Conservation (phyloP, 495 filamentous ascomycete genomes). For the Talaromyces trachyspermus region DNA sequence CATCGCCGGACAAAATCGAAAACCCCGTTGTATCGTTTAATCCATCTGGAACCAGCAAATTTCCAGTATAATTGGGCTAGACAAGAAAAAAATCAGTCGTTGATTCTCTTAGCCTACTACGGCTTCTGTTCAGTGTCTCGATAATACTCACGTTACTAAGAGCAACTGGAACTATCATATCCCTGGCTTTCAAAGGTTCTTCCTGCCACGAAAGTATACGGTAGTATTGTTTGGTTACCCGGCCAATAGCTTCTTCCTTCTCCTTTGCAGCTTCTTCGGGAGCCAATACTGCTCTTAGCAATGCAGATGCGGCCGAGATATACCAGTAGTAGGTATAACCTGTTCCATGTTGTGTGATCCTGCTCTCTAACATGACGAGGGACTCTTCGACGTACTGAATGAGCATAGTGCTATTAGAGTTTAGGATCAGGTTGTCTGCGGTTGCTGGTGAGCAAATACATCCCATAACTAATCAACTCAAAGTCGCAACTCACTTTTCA, state of each 20-base stretch:
- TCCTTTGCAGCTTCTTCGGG: constrained; percentile 2
- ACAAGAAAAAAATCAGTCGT: not conserved
- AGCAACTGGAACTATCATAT: not conserved
- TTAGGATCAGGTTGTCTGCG: constrained; percentile 12
- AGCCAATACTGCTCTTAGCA: constrained; percentile 8
- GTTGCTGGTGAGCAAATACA: not conserved
- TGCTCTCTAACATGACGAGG: constrained; percentile 21
- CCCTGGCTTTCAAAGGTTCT: constrained; percentile 12
- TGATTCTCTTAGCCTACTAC: no score
- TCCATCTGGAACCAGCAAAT: not conserved
- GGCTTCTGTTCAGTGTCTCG: no score
- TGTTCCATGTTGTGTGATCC: constrained; percentile 20
- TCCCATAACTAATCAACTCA: not conserved
- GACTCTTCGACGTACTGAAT: constrained; percentile 18
- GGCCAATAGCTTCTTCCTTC: constrained; percentile 16
- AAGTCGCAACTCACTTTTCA: constrained; percentile 9
- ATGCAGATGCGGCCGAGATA: constrained; percentile 19
- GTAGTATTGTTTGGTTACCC: constrained; percentile 17
- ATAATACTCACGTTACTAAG: not conserved
- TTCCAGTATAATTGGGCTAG: not conserved
- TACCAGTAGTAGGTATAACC: constrained; percentile 27
- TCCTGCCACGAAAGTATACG: constrained; percentile 16
- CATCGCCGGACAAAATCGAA: not conserved
- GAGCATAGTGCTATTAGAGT: constrained; percentile 8
- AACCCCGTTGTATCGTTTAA: not conserved